These are phyloP conservation scores for Citrus australasica DNA, from an alignment of 345 rosid species.

Conservation along the genomic window DNA sequence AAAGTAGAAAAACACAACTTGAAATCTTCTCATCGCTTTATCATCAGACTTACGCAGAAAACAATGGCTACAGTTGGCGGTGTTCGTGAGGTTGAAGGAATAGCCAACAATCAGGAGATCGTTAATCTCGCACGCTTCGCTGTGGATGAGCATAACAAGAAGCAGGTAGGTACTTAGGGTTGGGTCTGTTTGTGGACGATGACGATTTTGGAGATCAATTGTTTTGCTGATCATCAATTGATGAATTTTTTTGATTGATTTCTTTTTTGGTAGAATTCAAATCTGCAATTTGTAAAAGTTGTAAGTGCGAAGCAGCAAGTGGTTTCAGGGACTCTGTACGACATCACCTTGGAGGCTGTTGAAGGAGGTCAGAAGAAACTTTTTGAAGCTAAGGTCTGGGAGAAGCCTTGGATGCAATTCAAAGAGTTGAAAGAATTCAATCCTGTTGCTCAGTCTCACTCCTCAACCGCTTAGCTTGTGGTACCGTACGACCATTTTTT, in stretches of 20 bases:
- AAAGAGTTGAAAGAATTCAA: constrained; percentile 76
- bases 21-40: no score
- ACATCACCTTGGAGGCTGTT: constrained; percentile 66
- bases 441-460: constrained; percentile 41
- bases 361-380: constrained; percentile 61
- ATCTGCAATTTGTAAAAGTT: constrained; percentile 55
- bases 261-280: constrained; percentile 41
- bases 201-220: not conserved
- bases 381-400: constrained; percentile 91
- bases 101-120: constrained; percentile 56
- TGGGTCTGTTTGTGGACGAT: not conserved
- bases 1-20: no score
- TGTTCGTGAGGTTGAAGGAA: constrained; percentile 36
- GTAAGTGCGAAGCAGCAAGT: constrained; percentile 67
- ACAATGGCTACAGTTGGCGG: constrained; percentile 57
- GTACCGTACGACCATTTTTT: not conserved
- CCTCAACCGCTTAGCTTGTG: constrained; percentile 9
- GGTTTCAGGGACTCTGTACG: constrained; percentile 69
- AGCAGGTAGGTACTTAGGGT: constrained; percentile 32
- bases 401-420: constrained; percentile 80
- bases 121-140: constrained; percentile 81
- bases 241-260: not conserved
- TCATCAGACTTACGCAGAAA: no score
- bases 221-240: not conserved
- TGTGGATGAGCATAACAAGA: constrained; percentile 83